phyloP scores from a whole-genome alignment of 768 basidiomycete species.

The Hypholoma fasciculare region DNA sequence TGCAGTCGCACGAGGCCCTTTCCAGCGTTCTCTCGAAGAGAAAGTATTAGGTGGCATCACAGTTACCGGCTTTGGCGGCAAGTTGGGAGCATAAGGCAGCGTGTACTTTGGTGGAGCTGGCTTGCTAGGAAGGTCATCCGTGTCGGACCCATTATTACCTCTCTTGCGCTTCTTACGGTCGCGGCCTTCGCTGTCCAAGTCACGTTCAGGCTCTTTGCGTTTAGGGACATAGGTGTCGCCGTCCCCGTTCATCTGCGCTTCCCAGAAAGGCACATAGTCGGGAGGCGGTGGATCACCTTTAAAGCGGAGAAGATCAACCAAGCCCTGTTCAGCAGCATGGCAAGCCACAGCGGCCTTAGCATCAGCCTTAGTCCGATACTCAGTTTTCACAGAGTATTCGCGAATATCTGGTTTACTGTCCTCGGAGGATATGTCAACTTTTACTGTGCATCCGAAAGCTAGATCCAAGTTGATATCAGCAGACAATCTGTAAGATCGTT shows the following conservation, averaged over 20 bases:
- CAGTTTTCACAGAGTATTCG: conserved; percentile 43
- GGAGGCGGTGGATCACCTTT: conserved; percentile 44
- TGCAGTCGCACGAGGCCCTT: conserved; percentile 26
- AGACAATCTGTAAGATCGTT: not conserved
- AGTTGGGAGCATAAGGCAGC: not conserved
- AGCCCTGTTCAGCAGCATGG: conserved; percentile 54
- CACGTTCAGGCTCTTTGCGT: conserved; percentile 33
- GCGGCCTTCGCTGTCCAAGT: conserved; percentile 26
- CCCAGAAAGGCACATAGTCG: conserved; percentile 41
- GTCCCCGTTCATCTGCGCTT: conserved; percentile 22
- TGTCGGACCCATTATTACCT: conserved; percentile 16
- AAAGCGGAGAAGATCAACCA: conserved; percentile 61
- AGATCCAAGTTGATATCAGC: conserved; percentile 2
- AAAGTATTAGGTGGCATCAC: conserved; percentile 1
- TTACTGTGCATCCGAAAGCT: conserved; percentile 60
- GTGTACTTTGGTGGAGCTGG: conserved; percentile 8
- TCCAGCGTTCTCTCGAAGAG: conserved; percentile 17
- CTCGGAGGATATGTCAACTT: conserved; percentile 36
- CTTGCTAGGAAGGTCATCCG: not conserved
- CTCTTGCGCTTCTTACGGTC: conserved; percentile 28
- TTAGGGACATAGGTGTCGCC: conserved; percentile 30
- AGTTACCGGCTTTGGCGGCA: conserved; percentile 10
- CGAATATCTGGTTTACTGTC: conserved; percentile 34
- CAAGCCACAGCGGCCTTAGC: conserved; percentile 59
- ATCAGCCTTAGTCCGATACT: conserved; percentile 60